Percentiles rank a stretch among this genome's conserved stretches.
Evolutionary conservation across 2,329 filamentous ascomycete genomes (phyloP).

Genomic region (Penicillium sp.): DNA sequence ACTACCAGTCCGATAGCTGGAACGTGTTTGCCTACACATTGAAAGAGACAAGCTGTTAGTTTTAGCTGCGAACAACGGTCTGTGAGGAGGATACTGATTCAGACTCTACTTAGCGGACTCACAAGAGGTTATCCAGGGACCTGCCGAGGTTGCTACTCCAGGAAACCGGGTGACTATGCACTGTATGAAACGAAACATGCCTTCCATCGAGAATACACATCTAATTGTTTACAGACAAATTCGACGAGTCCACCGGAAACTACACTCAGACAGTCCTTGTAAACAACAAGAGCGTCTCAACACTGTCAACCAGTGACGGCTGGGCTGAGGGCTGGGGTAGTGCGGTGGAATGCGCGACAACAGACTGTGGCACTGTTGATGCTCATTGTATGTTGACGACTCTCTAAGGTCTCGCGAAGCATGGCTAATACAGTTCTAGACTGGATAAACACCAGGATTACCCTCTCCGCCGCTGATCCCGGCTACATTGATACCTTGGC

Average conservation of each 20-base stretch:
- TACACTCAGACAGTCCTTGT: slow-evolving; percentile 44
- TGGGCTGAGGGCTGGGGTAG: slow-evolving; percentile 47
- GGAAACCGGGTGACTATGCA: slow-evolving; percentile 44
- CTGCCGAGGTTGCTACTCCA: slow-evolving; percentile 22
- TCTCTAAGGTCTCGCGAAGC: not conserved
- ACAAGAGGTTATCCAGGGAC: slow-evolving; percentile 37
- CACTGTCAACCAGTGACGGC: slow-evolving; percentile 47
- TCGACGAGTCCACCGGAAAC: slow-evolving; percentile 39
- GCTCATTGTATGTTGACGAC: slow-evolving; percentile 34
- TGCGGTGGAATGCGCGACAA: slow-evolving; percentile 42
- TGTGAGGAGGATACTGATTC: not conserved
- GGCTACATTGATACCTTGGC: slow-evolving; percentile 41
- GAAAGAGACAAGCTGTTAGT: slow-evolving; percentile 15
- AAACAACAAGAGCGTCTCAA: slow-evolving; percentile 41
- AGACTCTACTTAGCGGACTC: slow-evolving; percentile 19
- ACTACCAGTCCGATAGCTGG: slow-evolving; percentile 38
- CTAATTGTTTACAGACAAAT: slow-evolving; percentile 31
- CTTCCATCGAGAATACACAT: not conserved
- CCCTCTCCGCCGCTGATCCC: slow-evolving; percentile 24
- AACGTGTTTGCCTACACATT: slow-evolving; percentile 38
- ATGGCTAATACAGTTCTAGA: slow-evolving; percentile 14
- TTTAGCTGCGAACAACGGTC: not conserved
- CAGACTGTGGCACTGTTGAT: slow-evolving; percentile 43
- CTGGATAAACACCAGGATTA: slow-evolving; percentile 46
- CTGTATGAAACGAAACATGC: slow-evolving; percentile 20